Conservation (phyloP, 306 rosid species). For the Corylus avellana region DNA sequence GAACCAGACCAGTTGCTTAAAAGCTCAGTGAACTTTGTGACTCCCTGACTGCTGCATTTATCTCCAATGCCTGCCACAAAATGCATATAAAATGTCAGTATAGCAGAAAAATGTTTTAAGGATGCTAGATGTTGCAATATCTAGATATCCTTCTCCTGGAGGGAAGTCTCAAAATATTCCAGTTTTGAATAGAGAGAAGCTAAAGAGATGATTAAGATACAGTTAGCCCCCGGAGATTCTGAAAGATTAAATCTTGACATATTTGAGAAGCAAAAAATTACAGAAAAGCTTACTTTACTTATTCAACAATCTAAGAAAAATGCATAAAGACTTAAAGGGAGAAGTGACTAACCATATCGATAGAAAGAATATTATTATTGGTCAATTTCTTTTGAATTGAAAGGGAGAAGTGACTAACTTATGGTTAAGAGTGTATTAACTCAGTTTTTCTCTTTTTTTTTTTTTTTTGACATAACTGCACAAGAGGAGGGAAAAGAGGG, state of each 20-base stretch:
- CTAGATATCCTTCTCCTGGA: not conserved
- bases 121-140: conserved; percentile 8
- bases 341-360: too few species aligned
- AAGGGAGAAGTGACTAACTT: conserved; percentile 14
- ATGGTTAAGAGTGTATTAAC: not conserved
- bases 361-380: too few species aligned
- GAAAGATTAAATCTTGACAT: not conserved
- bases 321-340: not conserved
- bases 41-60: conserved; percentile 47
- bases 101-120: not conserved
- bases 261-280: not conserved
- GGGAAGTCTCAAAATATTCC: not conserved
- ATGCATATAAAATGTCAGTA: conserved; percentile 26
- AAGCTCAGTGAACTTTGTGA: conserved; percentile 35
- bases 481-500: too few species aligned
- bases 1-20: conserved; percentile 67
- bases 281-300: not conserved
- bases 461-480: too few species aligned
- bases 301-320: not conserved
- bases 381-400: not conserved
- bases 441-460: too few species aligned
- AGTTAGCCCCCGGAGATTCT: not conserved
- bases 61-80: conserved; percentile 55
- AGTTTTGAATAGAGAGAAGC: not conserved
- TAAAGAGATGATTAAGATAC: not conserved